Evolutionary conservation across 2,329 filamentous ascomycete genomes (phyloP).

Genomic region (Hypoxylon rubiginosum): DNA sequence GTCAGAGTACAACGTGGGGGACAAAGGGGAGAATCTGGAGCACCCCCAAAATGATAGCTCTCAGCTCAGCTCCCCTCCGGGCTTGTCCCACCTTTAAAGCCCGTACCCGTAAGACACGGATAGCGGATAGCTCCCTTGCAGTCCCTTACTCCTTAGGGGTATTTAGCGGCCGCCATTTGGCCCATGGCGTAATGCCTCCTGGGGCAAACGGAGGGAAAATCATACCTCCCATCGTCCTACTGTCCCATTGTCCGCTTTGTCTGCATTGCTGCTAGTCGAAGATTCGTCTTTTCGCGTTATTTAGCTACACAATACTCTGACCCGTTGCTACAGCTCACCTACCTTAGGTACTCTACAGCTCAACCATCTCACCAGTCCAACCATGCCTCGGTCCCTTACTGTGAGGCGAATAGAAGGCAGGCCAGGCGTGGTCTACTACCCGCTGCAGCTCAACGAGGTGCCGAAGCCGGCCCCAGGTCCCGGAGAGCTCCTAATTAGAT

Average conservation of each 20-base stretch:
- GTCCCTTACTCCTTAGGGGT: background rate
- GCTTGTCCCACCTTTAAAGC: background rate
- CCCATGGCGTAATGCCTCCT: background rate
- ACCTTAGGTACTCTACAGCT: background rate
- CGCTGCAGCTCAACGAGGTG: conserved; percentile 68
- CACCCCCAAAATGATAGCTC: background rate
- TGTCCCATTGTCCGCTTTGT: background rate
- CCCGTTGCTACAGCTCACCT: background rate
- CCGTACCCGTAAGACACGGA: conserved; percentile 3
- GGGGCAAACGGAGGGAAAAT: background rate
- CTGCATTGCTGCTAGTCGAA: background rate
- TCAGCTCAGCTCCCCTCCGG: background rate
- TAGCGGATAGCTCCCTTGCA: no score
- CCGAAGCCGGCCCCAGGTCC: conserved; percentile 72
- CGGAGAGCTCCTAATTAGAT: conserved; percentile 77
- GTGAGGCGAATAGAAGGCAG: conserved; percentile 2
- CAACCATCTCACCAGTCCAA: background rate
- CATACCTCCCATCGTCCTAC: background rate
- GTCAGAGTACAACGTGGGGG: conserved; percentile 3
- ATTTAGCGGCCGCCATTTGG: conserved; percentile 1
- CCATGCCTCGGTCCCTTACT: conserved; percentile 4
- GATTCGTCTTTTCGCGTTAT: background rate
- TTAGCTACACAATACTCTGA: background rate
- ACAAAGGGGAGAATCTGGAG: background rate
- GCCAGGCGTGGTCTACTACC: conserved; percentile 9